Conservation (phyloP, 2,329 filamentous ascomycete species). For the Trichoderma cornu-damae region DNA sequence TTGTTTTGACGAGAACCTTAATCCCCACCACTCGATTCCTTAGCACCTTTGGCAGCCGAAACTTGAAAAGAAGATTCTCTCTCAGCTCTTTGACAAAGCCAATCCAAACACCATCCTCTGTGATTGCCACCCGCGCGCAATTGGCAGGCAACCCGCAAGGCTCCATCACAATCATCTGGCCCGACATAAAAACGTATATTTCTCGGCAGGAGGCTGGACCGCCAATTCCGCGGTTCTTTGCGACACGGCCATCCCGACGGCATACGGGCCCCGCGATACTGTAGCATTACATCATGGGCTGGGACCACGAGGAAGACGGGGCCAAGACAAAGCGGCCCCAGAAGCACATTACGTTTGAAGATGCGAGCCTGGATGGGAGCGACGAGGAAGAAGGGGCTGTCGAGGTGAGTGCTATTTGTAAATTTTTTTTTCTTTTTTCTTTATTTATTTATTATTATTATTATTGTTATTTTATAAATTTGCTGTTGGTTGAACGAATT, state of each 20-base stretch:
- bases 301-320: slow-evolving; percentile 12
- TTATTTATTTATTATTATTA: background rate
- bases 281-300: slow-evolving; percentile 19
- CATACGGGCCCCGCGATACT: slow-evolving; percentile 5
- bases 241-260: background rate
- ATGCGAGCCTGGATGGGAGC: slow-evolving; percentile 40
- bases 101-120: background rate
- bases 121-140: background rate
- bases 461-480: background rate
- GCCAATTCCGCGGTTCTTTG: background rate
- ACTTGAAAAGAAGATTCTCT: background rate
- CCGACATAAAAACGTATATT: too few relatives aligned
- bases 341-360: slow-evolving; percentile 27
- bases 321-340: background rate
- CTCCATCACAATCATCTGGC: background rate
- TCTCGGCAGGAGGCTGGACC: background rate
- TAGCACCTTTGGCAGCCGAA: background rate
- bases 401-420: slow-evolving; percentile 42
- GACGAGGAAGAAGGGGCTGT: slow-evolving; percentile 49
- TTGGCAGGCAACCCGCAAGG: background rate
- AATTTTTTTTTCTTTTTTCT: too few relatives aligned
- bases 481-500: background rate
- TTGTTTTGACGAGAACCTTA: background rate
- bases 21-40: slow-evolving; percentile 1
- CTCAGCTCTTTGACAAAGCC: background rate